Evolutionary conservation across 164 flowering plant genomes (phyloP).

Genomic region (Nymphaea thermarum): DNA sequence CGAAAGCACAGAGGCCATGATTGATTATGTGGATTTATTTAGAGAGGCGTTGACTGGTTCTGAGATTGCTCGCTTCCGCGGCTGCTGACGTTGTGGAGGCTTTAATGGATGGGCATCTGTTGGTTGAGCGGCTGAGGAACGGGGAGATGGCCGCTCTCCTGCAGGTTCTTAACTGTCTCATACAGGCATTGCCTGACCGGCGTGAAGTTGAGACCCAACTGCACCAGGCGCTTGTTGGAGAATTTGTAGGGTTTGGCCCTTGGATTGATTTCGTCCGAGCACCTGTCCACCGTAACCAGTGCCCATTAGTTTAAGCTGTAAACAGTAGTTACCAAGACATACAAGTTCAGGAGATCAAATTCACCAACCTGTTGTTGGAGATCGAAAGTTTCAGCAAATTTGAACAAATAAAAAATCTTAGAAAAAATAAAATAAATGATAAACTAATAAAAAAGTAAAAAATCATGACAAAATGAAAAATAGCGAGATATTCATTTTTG

Average conservation of each 20-base stretch:
- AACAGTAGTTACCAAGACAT: no score
- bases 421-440: no score
- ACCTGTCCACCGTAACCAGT: constrained; percentile 27
- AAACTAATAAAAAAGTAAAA: no score
- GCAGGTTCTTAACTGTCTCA: constrained; percentile 68
- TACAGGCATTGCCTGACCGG: constrained; percentile 53
- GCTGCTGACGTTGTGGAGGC: not conserved
- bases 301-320: no score
- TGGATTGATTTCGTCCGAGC: constrained; percentile 80
- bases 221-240: constrained; percentile 70
- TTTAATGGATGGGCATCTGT: not conserved
- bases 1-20: not conserved
- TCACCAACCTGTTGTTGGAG: no score
- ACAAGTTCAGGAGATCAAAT: no score
- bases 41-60: not conserved
- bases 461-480: no score
- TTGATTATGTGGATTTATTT: not conserved
- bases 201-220: constrained; percentile 73
- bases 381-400: no score
- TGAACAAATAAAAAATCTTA: no score
- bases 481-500: no score
- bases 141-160: constrained; percentile 71
- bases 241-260: constrained; percentile 80
- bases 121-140: constrained; percentile 14
- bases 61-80: not conserved